A percentile compares a stretch with the other conserved stretches of the same genome.
These are phyloP conservation scores for Actinidia arguta DNA, from an alignment of 179 eudicot genomes.

Conservation along the genomic window DNA sequence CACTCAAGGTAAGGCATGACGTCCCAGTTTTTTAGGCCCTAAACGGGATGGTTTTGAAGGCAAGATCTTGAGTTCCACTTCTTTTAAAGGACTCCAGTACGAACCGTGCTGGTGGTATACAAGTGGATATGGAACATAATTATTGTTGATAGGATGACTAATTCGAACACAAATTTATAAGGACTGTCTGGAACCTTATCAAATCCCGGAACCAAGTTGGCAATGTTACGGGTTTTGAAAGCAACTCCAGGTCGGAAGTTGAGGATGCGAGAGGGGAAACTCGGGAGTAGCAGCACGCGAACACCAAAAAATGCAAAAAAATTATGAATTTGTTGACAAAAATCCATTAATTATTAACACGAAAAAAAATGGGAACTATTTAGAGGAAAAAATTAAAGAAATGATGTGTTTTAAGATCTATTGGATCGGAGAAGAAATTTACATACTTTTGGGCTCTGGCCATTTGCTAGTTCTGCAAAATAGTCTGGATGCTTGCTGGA, in stretches of 20 bases:
- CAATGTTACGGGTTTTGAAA: constrained; percentile 37
- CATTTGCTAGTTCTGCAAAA: constrained; percentile 14
- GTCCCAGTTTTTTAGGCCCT: no score
- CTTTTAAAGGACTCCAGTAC: no score
- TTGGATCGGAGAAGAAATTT: neutral
- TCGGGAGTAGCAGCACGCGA: constrained; percentile 42
- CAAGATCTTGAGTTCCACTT: no score
- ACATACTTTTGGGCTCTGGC: constrained; percentile 23
- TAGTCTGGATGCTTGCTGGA: constrained; percentile 19
- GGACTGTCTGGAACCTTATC: constrained; percentile 20
- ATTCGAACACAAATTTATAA: neutral
- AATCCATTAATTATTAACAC: neutral
- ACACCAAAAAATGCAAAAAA: constrained; percentile 34
- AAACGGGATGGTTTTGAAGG: no score
- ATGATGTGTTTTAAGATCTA: no score
- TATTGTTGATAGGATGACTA: no score
- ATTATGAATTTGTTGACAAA: neutral
- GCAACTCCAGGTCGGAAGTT: constrained; percentile 35
- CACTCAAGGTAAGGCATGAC: no score
- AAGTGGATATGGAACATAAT: no score
- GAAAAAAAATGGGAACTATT: neutral
- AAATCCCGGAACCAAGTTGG: constrained; percentile 40
- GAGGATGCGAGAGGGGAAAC: constrained; percentile 33
- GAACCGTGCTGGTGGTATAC: no score
- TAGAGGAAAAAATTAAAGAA: neutral